Conservation (phyloP, 805 yeast species). For the Schwanniomyces vanrijiae region DNA sequence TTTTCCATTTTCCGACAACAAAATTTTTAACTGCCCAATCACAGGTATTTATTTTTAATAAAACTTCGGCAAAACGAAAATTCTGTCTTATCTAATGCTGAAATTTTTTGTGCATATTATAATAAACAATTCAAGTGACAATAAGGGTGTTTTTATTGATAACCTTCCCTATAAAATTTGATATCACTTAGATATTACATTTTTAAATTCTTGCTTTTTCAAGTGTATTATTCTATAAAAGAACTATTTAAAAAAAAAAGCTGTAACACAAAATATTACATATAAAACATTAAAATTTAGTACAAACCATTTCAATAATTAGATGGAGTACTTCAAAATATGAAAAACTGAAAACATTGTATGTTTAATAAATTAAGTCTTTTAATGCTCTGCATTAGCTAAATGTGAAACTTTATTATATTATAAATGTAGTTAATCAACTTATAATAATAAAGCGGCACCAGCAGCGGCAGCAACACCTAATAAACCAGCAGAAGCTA, state of each 20-base stretch:
- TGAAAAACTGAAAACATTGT: not conserved
- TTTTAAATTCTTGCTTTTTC: slow-evolving; percentile 1
- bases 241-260: slow-evolving; percentile 1
- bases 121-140: too few relatives aligned
- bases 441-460: slow-evolving; percentile 38
- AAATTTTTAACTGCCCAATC: too few relatives aligned
- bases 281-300: slow-evolving; percentile 1
- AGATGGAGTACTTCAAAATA: not conserved
- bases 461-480: slow-evolving; percentile 36
- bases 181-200: too few relatives aligned
- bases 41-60: too few relatives aligned
- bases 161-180: too few relatives aligned
- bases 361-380: not conserved
- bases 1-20: too few relatives aligned
- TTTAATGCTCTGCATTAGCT: not conserved
- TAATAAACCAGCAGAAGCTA: slow-evolving; percentile 30
- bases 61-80: too few relatives aligned
- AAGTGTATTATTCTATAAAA: slow-evolving; percentile 2
- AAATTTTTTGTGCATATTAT: too few relatives aligned
- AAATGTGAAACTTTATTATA: not conserved
- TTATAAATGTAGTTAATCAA: not conserved
- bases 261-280: slow-evolving; percentile 2
- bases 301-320: not conserved
- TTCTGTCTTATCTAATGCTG: too few relatives aligned
- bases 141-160: too few relatives aligned